Evolutionary conservation across 805 yeast genomes (phyloP).

Genomic region (Wickerhamomyces rabaulensis): DNA sequence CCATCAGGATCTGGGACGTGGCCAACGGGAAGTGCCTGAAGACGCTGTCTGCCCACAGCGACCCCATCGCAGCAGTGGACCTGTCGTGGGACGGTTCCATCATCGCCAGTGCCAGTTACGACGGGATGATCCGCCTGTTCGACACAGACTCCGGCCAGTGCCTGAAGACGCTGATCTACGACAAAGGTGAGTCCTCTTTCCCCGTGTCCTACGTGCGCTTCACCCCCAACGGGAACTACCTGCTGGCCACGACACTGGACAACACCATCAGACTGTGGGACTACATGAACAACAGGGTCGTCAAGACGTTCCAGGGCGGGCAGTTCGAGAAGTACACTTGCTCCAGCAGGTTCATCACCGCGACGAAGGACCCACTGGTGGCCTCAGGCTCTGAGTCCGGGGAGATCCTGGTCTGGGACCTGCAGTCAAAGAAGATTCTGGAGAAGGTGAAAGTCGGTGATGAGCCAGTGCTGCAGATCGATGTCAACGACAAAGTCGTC

Average conservation of each 20-base stretch:
- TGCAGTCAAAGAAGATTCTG: slow-evolving; percentile 51
- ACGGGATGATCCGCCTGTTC: slow-evolving; percentile 85
- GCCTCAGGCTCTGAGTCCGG: slow-evolving; percentile 60
- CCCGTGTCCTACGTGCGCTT: slow-evolving; percentile 74
- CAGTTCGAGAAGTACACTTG: slow-evolving; percentile 43
- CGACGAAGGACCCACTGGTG: slow-evolving; percentile 33
- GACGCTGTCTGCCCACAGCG: slow-evolving; percentile 88
- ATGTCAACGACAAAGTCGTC: slow-evolving; percentile 5
- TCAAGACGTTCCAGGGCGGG: slow-evolving; percentile 56
- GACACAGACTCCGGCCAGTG: slow-evolving; percentile 90
- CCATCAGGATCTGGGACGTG: slow-evolving; percentile 87
- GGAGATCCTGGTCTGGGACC: slow-evolving; percentile 57
- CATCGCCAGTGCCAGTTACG: slow-evolving; percentile 81
- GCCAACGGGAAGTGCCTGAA: slow-evolving; percentile 62
- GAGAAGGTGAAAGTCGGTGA: slow-evolving; percentile 5
- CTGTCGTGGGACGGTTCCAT: slow-evolving; percentile 76
- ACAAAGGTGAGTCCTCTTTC: slow-evolving; percentile 65
- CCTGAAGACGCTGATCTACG: slow-evolving; percentile 80
- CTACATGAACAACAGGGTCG: slow-evolving; percentile 72
- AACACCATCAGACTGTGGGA: slow-evolving; percentile 83
- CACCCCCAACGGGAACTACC: slow-evolving; percentile 75
- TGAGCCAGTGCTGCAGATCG: slow-evolving; percentile 14
- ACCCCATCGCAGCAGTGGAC: slow-evolving; percentile 75
- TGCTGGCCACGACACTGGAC: slow-evolving; percentile 75
- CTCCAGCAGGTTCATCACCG: slow-evolving; percentile 45